phyloP scores from a whole-genome alignment of 257 asterid species.

The Vinca minor region DNA sequence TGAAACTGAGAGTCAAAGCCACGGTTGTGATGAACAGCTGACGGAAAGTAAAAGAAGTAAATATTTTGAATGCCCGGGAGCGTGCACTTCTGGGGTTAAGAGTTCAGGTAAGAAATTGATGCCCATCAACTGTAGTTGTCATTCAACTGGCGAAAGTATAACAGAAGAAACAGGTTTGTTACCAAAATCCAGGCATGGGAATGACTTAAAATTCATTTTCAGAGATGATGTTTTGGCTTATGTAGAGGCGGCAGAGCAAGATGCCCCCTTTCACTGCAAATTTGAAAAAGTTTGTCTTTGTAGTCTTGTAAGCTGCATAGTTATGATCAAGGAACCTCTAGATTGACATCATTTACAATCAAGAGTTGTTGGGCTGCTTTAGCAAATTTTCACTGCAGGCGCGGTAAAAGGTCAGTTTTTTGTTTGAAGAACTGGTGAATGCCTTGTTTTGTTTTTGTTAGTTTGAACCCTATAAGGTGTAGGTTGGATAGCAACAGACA shows the following conservation, averaged over 20 bases:
- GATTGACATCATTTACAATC: constrained; percentile 11
- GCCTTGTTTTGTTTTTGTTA: too few species aligned
- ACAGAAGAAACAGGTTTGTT: constrained; percentile 13
- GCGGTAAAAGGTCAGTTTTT: not conserved
- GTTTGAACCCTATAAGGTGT: too few species aligned
- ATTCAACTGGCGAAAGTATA: constrained; percentile 19
- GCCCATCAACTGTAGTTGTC: constrained; percentile 51
- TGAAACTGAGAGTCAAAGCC: constrained; percentile 20
- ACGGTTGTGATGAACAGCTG: constrained; percentile 10
- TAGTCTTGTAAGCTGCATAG: constrained; percentile 70
- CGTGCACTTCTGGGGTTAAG: constrained; percentile 11
- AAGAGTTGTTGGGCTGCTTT: constrained; percentile 19
- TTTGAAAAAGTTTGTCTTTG: constrained; percentile 74
- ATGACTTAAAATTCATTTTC: constrained; percentile 34
- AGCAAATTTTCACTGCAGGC: constrained; percentile 27
- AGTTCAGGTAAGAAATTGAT: constrained; percentile 13
- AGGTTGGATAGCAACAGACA: too few species aligned
- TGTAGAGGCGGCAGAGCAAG: constrained; percentile 30
- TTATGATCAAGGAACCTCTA: constrained; percentile 28
- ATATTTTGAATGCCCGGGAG: constrained; percentile 14
- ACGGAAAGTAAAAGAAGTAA: constrained; percentile 17
- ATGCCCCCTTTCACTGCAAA: constrained; percentile 57
- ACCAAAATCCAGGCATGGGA: constrained; percentile 16
- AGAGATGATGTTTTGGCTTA: constrained; percentile 61
- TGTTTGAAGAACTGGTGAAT: not conserved